Percentiles rank a stretch among this genome's conserved stretches.
These are phyloP conservation scores for Juglanconis sp. DNA, from an alignment of 2,329 filamentous ascomycete species.

Conservation along the genomic window DNA sequence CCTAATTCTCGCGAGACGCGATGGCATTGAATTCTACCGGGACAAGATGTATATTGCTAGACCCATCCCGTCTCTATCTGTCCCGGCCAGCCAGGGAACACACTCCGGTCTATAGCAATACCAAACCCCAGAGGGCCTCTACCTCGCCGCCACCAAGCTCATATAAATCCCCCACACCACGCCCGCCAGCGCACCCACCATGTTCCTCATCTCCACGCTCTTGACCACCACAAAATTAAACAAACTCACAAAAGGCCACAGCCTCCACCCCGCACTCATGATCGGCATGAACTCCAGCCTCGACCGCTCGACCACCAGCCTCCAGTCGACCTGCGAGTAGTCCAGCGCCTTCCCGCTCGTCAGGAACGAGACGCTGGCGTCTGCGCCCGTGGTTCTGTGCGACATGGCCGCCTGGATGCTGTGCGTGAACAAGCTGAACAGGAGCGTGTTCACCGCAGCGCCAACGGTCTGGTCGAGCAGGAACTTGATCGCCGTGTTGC, in stretches of 20 bases:
- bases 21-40: no score
- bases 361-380: constrained; percentile 32
- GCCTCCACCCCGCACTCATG: constrained; percentile 65
- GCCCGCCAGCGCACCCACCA: constrained; percentile 66
- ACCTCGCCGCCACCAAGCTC: constrained; percentile 52
- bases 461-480: constrained; percentile 67
- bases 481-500: constrained; percentile 66
- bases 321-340: constrained; percentile 43
- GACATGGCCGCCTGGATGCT: constrained; percentile 52
- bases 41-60: background rate
- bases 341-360: constrained; percentile 37
- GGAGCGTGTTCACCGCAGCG: constrained; percentile 60
- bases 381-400: constrained; percentile 33
- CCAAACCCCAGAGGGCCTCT: background rate
- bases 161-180: constrained; percentile 70
- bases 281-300: constrained; percentile 61
- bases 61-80: background rate
- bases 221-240: constrained; percentile 64
- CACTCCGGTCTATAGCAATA: background rate
- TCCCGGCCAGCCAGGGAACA: no score
- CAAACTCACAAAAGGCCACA: constrained; percentile 67
- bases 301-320: constrained; percentile 39
- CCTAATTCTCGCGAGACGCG: no score
- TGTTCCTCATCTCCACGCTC: constrained; percentile 61
- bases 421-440: constrained; percentile 60